Evolutionary conservation across 2,329 filamentous ascomycete species (phyloP).

Genomic region (Phaeomoniella chlamydospora): DNA sequence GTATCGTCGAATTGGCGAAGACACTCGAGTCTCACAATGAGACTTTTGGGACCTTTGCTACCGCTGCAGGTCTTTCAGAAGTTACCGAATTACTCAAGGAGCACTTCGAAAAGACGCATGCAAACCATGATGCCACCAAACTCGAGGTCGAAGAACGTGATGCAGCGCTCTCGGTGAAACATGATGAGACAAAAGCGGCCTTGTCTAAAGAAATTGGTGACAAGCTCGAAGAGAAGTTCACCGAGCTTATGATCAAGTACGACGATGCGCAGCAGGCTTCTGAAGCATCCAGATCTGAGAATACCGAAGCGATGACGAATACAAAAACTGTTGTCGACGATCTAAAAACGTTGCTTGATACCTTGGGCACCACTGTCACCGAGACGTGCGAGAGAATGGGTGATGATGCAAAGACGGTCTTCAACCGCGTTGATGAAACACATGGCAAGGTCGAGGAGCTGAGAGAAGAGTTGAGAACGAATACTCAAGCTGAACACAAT

Average conservation of each 20-base stretch:
- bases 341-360: conserved; percentile 72
- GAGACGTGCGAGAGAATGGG: conserved; percentile 78
- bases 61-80: conserved; percentile 50
- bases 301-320: conserved; percentile 57
- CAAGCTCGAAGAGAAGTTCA: conserved; percentile 63
- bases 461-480: conserved; percentile 52
- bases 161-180: conserved; percentile 40
- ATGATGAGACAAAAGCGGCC: conserved; percentile 42
- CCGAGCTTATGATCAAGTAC: conserved; percentile 71
- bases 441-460: conserved; percentile 58
- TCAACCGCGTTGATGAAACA: conserved; percentile 67
- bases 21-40: conserved; percentile 58
- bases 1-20: conserved; percentile 37
- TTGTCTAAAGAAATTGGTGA: conserved; percentile 38
- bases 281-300: conserved; percentile 58
- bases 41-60: conserved; percentile 27
- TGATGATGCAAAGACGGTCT: conserved; percentile 75
- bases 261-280: conserved; percentile 66
- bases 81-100: conserved; percentile 62
- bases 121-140: conserved; percentile 64
- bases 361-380: conserved; percentile 64
- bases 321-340: conserved; percentile 78
- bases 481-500: conserved; percentile 65
- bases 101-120: conserved; percentile 78
- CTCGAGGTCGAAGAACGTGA: conserved; percentile 57